A percentile compares a stretch with the other conserved stretches of the same genome.
Conservation (phyloP, 2,329 filamentous ascomycete genomes). For the Aspergillus japonicus region DNA sequence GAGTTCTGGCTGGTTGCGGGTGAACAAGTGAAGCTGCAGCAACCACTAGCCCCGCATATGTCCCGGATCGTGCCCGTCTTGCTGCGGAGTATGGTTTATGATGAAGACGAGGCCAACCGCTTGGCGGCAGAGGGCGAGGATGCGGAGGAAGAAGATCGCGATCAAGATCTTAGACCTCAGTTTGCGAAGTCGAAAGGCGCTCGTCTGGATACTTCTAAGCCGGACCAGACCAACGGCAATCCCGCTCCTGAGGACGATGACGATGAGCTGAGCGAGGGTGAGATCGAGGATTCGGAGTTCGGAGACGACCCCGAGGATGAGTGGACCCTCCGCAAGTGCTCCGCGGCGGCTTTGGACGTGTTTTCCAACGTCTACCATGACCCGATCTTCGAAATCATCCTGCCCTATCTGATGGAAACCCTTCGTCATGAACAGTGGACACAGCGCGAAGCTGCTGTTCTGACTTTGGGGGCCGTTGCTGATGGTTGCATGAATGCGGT, state of each 20-base stretch:
- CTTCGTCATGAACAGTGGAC: slow-evolving; percentile 87
- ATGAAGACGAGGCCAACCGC: slow-evolving; percentile 84
- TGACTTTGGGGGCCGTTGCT: slow-evolving; percentile 90
- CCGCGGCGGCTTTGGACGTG: slow-evolving; percentile 89
- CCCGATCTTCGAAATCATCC: slow-evolving; percentile 83
- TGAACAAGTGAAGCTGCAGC: slow-evolving; percentile 78
- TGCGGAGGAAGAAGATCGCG: slow-evolving; percentile 85
- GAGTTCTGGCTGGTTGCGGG: slow-evolving; percentile 97
- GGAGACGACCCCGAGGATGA: slow-evolving; percentile 77
- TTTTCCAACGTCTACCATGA: slow-evolving; percentile 88
- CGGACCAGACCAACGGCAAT: slow-evolving; percentile 40
- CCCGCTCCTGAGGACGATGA: slow-evolving; percentile 58
- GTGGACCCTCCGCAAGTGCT: slow-evolving; percentile 97
- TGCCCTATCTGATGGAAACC: slow-evolving; percentile 89
- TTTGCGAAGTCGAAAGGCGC: slow-evolving; percentile 73
- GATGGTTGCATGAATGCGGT: slow-evolving; percentile 92
- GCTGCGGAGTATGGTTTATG: slow-evolving; percentile 93
- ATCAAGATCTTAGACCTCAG: slow-evolving; percentile 85
- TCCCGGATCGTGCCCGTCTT: slow-evolving; percentile 84
- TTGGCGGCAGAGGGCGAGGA: slow-evolving; percentile 83
- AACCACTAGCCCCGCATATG: slow-evolving; percentile 73
- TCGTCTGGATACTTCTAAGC: slow-evolving; percentile 56
- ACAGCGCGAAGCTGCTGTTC: slow-evolving; percentile 86
- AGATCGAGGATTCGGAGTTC: slow-evolving; percentile 74
- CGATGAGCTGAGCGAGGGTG: slow-evolving; percentile 81